These are phyloP conservation scores for Vicia villosa DNA, from an alignment of 306 rosid species.

Conservation along the genomic window DNA sequence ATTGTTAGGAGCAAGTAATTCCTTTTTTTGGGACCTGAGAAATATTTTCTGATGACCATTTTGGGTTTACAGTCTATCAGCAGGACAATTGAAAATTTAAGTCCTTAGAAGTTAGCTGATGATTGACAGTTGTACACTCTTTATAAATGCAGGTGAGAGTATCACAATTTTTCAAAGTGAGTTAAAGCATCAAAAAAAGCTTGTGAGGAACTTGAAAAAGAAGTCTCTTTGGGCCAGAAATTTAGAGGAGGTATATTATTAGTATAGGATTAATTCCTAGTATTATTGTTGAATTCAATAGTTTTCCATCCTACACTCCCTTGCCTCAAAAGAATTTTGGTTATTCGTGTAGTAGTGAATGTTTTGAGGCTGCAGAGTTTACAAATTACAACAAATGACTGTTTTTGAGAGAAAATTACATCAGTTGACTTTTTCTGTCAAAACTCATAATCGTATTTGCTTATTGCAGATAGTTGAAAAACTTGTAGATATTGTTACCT, in stretches of 20 bases:
- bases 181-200: constrained; percentile 79
- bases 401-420: constrained; percentile 1
- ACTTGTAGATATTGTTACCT: constrained; percentile 67
- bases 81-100: constrained; percentile 16
- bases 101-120: constrained; percentile 29
- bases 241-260: constrained; percentile 80
- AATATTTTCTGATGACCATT: constrained; percentile 17
- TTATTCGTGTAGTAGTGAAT: background rate
- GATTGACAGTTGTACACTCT: constrained; percentile 39
- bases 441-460: constrained; percentile 32
- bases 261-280: constrained; percentile 21
- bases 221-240: constrained; percentile 88
- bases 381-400: constrained; percentile 13
- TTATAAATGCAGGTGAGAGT: constrained; percentile 75
- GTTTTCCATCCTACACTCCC: background rate
- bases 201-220: constrained; percentile 80
- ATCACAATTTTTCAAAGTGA: constrained; percentile 73
- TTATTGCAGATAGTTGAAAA: constrained; percentile 86
- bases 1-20: background rate
- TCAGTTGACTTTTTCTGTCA: constrained; percentile 13
- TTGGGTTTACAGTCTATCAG: constrained; percentile 25
- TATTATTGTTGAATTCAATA: constrained; percentile 27
- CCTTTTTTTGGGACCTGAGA: constrained; percentile 1
- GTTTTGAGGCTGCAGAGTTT: constrained; percentile 12
- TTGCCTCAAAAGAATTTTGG: constrained; percentile 14